Evolutionary conservation across 129 eudicot species (phyloP).

Genomic region (Deinandra increscens): DNA sequence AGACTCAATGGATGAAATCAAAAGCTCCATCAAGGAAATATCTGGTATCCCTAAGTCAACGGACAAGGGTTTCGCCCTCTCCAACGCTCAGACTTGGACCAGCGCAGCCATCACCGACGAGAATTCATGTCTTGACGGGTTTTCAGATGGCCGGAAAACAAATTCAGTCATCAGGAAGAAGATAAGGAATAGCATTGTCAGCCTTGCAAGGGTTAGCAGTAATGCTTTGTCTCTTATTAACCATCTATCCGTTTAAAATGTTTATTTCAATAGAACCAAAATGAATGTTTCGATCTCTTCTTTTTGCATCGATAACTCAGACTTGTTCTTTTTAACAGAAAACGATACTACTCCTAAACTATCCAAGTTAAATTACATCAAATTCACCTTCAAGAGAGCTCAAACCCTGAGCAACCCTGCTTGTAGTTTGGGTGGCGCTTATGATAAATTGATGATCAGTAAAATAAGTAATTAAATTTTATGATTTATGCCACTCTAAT

Average conservation of each 20-base stretch:
- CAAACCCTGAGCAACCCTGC: too few species aligned
- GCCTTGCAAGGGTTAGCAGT: slow-evolving; percentile 52
- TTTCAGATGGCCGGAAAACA: slow-evolving; percentile 44
- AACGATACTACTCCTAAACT: too few species aligned
- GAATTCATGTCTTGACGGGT: slow-evolving; percentile 70
- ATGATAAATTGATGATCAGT: slow-evolving; percentile 8
- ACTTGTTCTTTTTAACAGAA: not conserved
- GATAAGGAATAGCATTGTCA: slow-evolving; percentile 39
- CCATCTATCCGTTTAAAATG: slow-evolving; percentile 38
- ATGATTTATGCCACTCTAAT: too few species aligned
- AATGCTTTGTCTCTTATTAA: slow-evolving; percentile 67
- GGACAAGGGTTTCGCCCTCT: slow-evolving; percentile 42
- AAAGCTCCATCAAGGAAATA: slow-evolving; percentile 43
- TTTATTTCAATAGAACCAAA: too few species aligned
- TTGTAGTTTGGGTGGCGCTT: too few species aligned
- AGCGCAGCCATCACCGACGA: slow-evolving; percentile 86
- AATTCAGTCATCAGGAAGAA: slow-evolving; percentile 36
- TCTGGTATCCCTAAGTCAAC: slow-evolving; percentile 28
- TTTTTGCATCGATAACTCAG: too few species aligned
- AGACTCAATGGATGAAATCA: slow-evolving; percentile 57
- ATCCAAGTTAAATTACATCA: not conserved
- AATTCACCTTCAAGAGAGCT: too few species aligned
- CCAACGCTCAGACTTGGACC: slow-evolving; percentile 72
- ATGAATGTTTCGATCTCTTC: too few species aligned
- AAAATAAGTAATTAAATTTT: slow-evolving; percentile 4